A percentile compares a stretch with the other conserved stretches of the same genome.
These are phyloP conservation scores for Neurospora tetrasperma DNA, from an alignment of 495 filamentous ascomycete genomes.

Conservation along the genomic window DNA sequence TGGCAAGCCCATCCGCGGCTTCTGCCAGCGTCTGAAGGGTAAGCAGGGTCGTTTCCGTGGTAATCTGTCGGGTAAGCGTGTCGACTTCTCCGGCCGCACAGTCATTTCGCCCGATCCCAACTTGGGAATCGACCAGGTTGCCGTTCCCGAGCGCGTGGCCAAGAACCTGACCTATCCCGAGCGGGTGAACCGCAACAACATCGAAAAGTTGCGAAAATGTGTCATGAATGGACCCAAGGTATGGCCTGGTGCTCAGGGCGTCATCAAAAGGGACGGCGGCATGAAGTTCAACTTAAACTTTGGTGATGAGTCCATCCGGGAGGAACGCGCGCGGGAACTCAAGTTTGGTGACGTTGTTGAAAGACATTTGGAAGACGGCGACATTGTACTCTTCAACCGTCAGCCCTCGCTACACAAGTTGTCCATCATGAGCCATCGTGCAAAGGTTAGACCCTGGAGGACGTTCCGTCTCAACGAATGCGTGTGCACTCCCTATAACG, in stretches of 20 bases:
- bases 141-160: conserved; percentile 78
- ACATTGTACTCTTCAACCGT: conserved; percentile 96
- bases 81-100: conserved; percentile 94
- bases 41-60: conserved; percentile 97
- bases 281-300: conserved; percentile 68
- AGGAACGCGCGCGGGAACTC: conserved; percentile 56
- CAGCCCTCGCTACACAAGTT: conserved; percentile 97
- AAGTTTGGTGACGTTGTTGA: conserved; percentile 82
- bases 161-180: conserved; percentile 95
- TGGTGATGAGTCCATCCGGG: conserved; percentile 40
- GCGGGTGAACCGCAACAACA: conserved; percentile 70
- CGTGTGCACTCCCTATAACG: conserved; percentile 97
- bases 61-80: conserved; percentile 94
- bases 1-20: conserved; percentile 76
- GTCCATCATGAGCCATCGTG: conserved; percentile 89
- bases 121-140: conserved; percentile 85
- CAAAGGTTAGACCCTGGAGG: conserved; percentile 86
- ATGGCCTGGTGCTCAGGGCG: conserved; percentile 79
- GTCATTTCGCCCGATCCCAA: conserved; percentile 98
- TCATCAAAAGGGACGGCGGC: conserved; percentile 57
- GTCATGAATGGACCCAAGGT: conserved; percentile 61
- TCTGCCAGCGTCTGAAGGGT: conserved; percentile 90
- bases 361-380: conserved; percentile 88
- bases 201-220: conserved; percentile 62
- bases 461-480: conserved; percentile 97